A percentile compares a stretch with the other conserved stretches of the same genome.
Conservation (phyloP, 2,329 filamentous ascomycete species). For the Clarireedia paspali region DNA sequence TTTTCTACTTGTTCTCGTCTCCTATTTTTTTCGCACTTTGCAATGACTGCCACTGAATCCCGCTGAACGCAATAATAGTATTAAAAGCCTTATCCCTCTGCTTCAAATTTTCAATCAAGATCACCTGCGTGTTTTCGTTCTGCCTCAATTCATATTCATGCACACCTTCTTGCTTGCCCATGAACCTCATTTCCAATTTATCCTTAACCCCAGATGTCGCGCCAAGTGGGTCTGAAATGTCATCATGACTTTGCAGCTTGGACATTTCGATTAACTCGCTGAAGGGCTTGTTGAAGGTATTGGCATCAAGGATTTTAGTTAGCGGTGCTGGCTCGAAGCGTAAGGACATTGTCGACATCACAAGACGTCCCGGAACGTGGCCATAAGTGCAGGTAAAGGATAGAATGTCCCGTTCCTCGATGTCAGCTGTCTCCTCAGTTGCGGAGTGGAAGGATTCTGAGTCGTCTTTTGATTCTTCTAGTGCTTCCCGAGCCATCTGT, state of each 20-base stretch:
- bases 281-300: constrained; percentile 11
- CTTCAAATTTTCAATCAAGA: constrained; percentile 24
- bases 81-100: constrained; percentile 32
- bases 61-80: constrained; percentile 31
- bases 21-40: constrained; percentile 11
- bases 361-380: constrained; percentile 10
- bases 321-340: constrained; percentile 11
- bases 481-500: neutral
- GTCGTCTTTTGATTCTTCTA: no score
- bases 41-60: constrained; percentile 29
- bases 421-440: neutral
- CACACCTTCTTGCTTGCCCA: neutral
- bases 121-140: constrained; percentile 4
- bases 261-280: constrained; percentile 16
- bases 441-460: neutral
- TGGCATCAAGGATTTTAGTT: neutral
- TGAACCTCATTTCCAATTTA: constrained; percentile 16
- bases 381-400: constrained; percentile 14
- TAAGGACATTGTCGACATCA: constrained; percentile 11
- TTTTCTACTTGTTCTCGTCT: no score
- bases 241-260: constrained; percentile 12
- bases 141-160: constrained; percentile 7
- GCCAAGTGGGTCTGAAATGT: constrained; percentile 9
- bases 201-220: constrained; percentile 14
- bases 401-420: constrained; percentile 8